Conservation (phyloP, 495 filamentous ascomycete genomes). For the Aspergillus kassunensis region DNA sequence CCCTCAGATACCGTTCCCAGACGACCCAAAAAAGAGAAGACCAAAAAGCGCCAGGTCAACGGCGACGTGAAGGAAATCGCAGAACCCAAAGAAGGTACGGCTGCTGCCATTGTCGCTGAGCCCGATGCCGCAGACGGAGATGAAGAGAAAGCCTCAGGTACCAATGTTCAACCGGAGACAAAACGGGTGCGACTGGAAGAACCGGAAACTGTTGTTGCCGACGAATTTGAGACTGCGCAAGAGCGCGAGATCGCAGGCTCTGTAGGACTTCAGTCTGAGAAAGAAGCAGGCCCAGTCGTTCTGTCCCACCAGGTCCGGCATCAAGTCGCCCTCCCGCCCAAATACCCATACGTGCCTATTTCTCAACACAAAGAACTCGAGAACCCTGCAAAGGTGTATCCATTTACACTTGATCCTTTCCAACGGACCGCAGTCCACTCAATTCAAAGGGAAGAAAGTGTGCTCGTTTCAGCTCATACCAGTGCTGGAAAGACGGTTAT, state of each 20-base stretch:
- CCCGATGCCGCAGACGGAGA: constrained; percentile 15
- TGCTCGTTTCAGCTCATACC: constrained; percentile 94
- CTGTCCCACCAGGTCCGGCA: constrained; percentile 96
- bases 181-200: constrained; percentile 76
- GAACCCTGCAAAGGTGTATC: constrained; percentile 74
- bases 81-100: constrained; percentile 48
- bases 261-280: constrained; percentile 70
- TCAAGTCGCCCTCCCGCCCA: constrained; percentile 89
- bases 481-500: constrained; percentile 97
- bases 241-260: constrained; percentile 81
- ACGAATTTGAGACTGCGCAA: constrained; percentile 94
- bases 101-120: constrained; percentile 29
- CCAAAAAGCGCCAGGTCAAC: constrained; percentile 80
- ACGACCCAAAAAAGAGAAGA: constrained; percentile 56
- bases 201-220: constrained; percentile 80
- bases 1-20: constrained; percentile 26
- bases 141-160: constrained; percentile 24
- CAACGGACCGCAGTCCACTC: constrained; percentile 89
- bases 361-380: constrained; percentile 84
- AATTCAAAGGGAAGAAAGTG: constrained; percentile 92
- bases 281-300: constrained; percentile 64
- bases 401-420: constrained; percentile 94
- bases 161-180: constrained; percentile 46
- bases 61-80: constrained; percentile 59
- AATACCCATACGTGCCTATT: constrained; percentile 90